Evolutionary conservation across 2,329 filamentous ascomycete species (phyloP), one percentile per base, ranked within the genome.

Genomic region (Teratosphaeria pseudoeucalypti): DNA sequence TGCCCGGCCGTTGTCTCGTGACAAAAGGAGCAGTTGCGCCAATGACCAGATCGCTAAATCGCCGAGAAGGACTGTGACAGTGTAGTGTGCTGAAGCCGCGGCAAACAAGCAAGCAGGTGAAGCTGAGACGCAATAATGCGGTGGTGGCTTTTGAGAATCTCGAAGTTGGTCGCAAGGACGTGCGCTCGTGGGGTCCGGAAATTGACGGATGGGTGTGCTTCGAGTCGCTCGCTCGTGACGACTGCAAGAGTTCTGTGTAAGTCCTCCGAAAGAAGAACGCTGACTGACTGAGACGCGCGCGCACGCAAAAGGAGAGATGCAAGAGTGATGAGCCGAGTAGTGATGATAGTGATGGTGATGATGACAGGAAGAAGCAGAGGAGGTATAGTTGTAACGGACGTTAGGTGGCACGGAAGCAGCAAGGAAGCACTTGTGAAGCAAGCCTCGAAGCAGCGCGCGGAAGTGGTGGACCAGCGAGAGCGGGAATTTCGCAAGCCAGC

Each of bases 1-100:
- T 63, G 63, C 59, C 62, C 67, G 67, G 68, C 68, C 67, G 68
- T 70, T 60, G 68, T 49, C 49, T 68, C 61, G 65, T 65, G 61
- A 63, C 53, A 39, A 59, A 60, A 60, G 60, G 61, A 62, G 58
- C 58, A 58, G n/a, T 43, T 39, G 56, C 56, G 59, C 59, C 56
- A 61, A 58, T 57, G 58, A 58, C 55, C 62, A 63, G 59, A 59
- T 59, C 59, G 43, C 43, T 49, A 55, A 61, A 62, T 65, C 62
- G 63, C 64, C 59, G 62, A 61, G 58, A 62, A 60, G 62, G 43
- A 49, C 43, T 49, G 43, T 49, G 43, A 19, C 43, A 49, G 12
- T 54, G 52, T 54, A 26, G 23, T 32, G 26, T 32, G 52, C 32
- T 54, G 23, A 32, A 54, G 52, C 27, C 32, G 27, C 27, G 19